phyloP scores from a whole-genome alignment of 805 yeast genomes.

The Pichia membranifaciens region DNA sequence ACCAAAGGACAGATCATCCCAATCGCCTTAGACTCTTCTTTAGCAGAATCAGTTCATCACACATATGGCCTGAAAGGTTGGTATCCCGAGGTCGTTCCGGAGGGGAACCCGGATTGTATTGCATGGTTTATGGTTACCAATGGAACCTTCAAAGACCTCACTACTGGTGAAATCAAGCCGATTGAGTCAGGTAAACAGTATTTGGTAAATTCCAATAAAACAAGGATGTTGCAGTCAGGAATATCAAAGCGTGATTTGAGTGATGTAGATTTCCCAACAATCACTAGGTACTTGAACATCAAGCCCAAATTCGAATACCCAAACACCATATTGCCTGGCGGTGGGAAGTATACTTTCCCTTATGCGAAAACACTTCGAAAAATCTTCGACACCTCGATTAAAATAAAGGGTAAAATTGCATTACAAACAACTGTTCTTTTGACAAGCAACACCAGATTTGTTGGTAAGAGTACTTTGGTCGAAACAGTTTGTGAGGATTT shows the following conservation, averaged over 20 bases:
- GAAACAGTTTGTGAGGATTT: conserved; percentile 46
- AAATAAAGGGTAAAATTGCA: conserved; percentile 27
- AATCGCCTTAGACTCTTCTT: conserved; percentile 63
- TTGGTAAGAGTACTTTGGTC: conserved; percentile 71
- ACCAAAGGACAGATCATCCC: conserved; percentile 67
- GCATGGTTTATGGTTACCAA: conserved; percentile 81
- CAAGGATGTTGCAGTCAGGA: conserved; percentile 68
- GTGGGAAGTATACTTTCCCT: conserved; percentile 32
- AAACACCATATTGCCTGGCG: conserved; percentile 6
- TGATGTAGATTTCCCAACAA: not conserved
- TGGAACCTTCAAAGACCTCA: conserved; percentile 32
- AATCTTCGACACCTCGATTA: conserved; percentile 48
- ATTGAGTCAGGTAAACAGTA: conserved; percentile 34
- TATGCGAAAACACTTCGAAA: conserved; percentile 48
- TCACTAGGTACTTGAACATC: conserved; percentile 13
- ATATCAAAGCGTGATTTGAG: conserved; percentile 36
- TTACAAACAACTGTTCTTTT: conserved; percentile 60
- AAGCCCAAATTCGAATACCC: conserved; percentile 10
- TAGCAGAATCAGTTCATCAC: conserved; percentile 52
- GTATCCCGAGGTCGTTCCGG: conserved; percentile 41
- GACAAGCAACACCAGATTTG: conserved; percentile 63
- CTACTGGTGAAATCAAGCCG: conserved; percentile 18
- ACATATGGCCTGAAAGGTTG: conserved; percentile 24
- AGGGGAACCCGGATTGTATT: conserved; percentile 60
- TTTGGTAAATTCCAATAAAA: conserved; percentile 59